phyloP scores from a whole-genome alignment of 1,284 basidiomycete species.

The Cerioporus squamosus region DNA sequence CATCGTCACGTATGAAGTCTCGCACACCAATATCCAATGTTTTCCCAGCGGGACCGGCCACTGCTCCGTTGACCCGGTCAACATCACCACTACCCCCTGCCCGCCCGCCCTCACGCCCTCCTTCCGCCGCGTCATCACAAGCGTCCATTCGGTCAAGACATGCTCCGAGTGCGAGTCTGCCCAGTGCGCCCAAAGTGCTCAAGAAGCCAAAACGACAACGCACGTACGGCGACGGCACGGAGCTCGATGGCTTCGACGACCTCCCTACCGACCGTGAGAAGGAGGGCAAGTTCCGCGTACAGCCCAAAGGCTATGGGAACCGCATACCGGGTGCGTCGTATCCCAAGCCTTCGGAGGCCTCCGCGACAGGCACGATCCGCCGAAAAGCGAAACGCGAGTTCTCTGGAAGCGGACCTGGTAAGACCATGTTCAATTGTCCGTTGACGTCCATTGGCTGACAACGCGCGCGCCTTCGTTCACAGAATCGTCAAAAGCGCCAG shows the following conservation, averaged over 20 bases:
- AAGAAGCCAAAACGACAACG: conserved; percentile 74
- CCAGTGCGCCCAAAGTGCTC: conserved; percentile 67
- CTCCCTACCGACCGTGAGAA: conserved; percentile 85
- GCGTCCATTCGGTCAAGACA: conserved; percentile 42
- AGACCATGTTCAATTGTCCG: conserved; percentile 4
- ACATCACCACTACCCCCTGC: conserved; percentile 60
- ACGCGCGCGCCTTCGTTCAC: neutral
- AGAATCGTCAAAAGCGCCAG: conserved; percentile 31
- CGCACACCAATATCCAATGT: conserved; percentile 76
- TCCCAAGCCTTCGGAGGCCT: conserved; percentile 43
- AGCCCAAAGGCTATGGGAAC: conserved; percentile 67
- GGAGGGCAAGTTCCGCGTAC: conserved; percentile 71
- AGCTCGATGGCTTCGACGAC: conserved; percentile 91
- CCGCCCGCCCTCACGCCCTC: conserved; percentile 61
- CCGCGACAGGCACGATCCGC: conserved; percentile 56
- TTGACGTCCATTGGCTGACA: conserved; percentile 3
- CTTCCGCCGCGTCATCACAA: conserved; percentile 54
- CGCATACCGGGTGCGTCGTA: conserved; percentile 61
- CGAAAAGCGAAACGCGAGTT: conserved; percentile 46
- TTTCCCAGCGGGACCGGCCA: conserved; percentile 52
- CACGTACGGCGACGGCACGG: conserved; percentile 90
- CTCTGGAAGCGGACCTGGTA: conserved; percentile 38
- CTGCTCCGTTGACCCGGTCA: conserved; percentile 42
- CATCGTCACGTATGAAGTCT: conserved; percentile 66
- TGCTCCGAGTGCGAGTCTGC: conserved; percentile 36